These are phyloP conservation scores for Rhizopus sp. DNA, from an alignment of 371 early-diverging fungal species.

Conservation along the genomic window DNA sequence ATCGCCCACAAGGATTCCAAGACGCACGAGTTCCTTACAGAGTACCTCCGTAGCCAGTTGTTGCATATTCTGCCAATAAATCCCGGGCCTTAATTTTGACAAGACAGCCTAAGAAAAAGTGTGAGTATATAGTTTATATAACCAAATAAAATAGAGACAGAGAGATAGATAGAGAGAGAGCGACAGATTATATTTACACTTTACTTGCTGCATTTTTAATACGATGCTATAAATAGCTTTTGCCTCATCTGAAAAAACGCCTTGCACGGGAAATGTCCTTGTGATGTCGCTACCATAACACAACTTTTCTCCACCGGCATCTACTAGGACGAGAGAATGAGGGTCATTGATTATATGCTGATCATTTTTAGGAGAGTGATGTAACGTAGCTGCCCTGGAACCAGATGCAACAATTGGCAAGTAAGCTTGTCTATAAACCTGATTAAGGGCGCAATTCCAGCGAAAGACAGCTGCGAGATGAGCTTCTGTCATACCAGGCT, in stretches of 20 bases:
- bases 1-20: conserved; percentile 65
- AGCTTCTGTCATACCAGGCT: conserved; percentile 53
- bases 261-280: conserved; percentile 82
- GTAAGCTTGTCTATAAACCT: conserved; percentile 52
- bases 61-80: conserved; percentile 88
- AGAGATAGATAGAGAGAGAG: too few relatives aligned
- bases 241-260: conserved; percentile 72
- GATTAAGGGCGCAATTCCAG: conserved; percentile 52
- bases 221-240: conserved; percentile 83
- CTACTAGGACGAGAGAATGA: conserved; percentile 74
- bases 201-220: conserved; percentile 77
- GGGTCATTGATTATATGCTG: conserved; percentile 30
- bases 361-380: conserved; percentile 52
- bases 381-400: conserved; percentile 55
- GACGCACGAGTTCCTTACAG: conserved; percentile 63
- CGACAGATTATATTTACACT: background rate
- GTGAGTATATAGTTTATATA: background rate
- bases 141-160: background rate
- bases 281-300: conserved; percentile 91
- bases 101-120: conserved; percentile 36
- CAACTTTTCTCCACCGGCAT: conserved; percentile 83
- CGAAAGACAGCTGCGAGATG: conserved; percentile 60
- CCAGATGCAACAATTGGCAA: conserved; percentile 66
- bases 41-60: conserved; percentile 69
- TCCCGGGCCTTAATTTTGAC: conserved; percentile 66